Evolutionary conservation across 2,329 filamentous ascomycete species (phyloP).

Genomic region (Neurospora crassa): DNA sequence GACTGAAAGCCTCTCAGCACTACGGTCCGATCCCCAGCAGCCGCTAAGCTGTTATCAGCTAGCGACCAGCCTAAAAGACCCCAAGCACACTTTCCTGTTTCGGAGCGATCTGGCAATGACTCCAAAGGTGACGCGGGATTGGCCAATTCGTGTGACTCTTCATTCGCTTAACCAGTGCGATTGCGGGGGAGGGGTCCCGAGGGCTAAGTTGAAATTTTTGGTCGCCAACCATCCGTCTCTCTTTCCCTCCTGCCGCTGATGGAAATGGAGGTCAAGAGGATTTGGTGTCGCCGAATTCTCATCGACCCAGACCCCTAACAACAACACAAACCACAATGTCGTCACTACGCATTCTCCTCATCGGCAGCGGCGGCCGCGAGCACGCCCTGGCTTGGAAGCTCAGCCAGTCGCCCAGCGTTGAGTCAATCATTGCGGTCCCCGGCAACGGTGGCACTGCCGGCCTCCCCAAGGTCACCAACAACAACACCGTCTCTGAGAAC

Average conservation of each 20-base stretch:
- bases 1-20: background rate
- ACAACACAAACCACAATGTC: conserved; percentile 9
- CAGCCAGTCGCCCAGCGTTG: conserved; percentile 68
- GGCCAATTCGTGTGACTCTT: conserved; percentile 10
- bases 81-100: conserved; percentile 8
- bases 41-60: background rate
- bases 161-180: conserved; percentile 2
- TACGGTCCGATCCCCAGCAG: background rate
- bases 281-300: conserved; percentile 1
- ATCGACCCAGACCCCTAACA: conserved; percentile 2
- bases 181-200: conserved; percentile 17
- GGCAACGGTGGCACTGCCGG: conserved; percentile 82
- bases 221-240: background rate
- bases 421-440: conserved; percentile 60
- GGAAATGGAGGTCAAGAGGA: conserved; percentile 3
- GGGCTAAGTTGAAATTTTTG: conserved; percentile 5
- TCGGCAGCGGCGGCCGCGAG: conserved; percentile 91
- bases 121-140: conserved; percentile 6
- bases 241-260: conserved; percentile 7
- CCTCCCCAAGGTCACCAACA: conserved; percentile 64
- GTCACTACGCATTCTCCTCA: conserved; percentile 63
- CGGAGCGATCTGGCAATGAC: background rate
- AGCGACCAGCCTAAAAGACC: background rate
- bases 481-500: conserved; percentile 56
- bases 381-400: conserved; percentile 94